A percentile compares a stretch with the other conserved stretches of the same genome.
Evolutionary conservation across 495 filamentous ascomycete species (phyloP).

Genomic region (Cercophora scortea): DNA sequence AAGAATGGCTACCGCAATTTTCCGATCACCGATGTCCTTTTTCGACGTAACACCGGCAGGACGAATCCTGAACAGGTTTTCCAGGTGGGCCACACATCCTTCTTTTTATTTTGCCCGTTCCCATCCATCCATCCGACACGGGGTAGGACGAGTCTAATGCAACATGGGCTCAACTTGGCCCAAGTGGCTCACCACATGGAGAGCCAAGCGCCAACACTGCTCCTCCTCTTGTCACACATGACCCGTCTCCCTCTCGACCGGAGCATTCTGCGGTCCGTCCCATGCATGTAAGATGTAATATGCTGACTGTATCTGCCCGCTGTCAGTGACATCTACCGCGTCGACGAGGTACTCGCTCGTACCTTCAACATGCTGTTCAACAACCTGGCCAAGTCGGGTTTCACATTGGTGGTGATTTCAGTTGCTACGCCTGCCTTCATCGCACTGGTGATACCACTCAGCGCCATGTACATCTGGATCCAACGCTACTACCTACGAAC

Average conservation of each 20-base stretch:
- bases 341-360: conserved; percentile 90
- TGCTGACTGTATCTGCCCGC: conserved; percentile 20
- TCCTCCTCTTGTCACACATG: conserved; percentile 8
- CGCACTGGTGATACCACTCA: conserved; percentile 70
- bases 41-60: conserved; percentile 99
- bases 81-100: conserved; percentile 48
- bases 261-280: conserved; percentile 4
- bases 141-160: conserved; percentile 11
- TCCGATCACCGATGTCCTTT: conserved; percentile 97
- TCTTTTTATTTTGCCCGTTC: neutral
- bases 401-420: conserved; percentile 82
- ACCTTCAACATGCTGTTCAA: conserved; percentile 92
- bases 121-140: neutral
- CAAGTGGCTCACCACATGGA: conserved; percentile 12
- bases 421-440: conserved; percentile 74
- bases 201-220: conserved; percentile 8
- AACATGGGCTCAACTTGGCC: conserved; percentile 7
- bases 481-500: conserved; percentile 96
- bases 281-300: neutral
- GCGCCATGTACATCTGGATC: conserved; percentile 79
- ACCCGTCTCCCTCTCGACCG: conserved; percentile 1
- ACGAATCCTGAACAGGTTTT: conserved; percentile 93
- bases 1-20: conserved; percentile 96
- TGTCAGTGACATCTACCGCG: conserved; percentile 80
- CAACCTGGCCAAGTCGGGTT: conserved; percentile 75